These are phyloP conservation scores for Phytophthora syringae DNA, from an alignment of 352 stramenopile species.

Conservation along the genomic window DNA sequence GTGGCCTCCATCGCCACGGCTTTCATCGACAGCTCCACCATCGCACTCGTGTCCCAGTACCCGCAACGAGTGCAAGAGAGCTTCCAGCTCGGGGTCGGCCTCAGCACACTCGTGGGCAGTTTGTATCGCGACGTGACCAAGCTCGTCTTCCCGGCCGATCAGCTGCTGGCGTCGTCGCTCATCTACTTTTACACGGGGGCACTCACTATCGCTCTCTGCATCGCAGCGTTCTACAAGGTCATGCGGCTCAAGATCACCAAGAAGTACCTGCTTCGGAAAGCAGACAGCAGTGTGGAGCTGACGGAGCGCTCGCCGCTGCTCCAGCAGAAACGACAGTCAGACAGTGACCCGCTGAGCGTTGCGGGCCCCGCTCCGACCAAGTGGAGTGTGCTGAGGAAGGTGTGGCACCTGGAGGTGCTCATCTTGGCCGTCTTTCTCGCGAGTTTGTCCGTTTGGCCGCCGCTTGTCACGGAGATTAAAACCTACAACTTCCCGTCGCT, in stretches of 20 bases:
- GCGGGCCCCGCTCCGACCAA: conserved; percentile 47
- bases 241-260: conserved; percentile 63
- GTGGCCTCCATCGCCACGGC: conserved; percentile 75
- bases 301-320: conserved; percentile 63
- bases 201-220: conserved; percentile 80
- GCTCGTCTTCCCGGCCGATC: conserved; percentile 66
- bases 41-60: conserved; percentile 85
- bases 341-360: conserved; percentile 23
- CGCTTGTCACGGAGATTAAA: conserved; percentile 84
- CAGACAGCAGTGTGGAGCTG: conserved; percentile 54
- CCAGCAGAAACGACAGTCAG: conserved; percentile 28
- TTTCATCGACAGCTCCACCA: conserved; percentile 86
- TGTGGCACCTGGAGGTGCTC: conserved; percentile 66
- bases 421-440: conserved; percentile 78
- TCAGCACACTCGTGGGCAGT: conserved; percentile 84
- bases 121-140: conserved; percentile 87
- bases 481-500: conserved; percentile 80
- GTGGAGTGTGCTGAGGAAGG: conserved; percentile 75
- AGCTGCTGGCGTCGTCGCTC: conserved; percentile 70
- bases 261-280: conserved; percentile 48
- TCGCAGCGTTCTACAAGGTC: conserved; percentile 76
- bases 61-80: conserved; percentile 78
- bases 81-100: conserved; percentile 82
- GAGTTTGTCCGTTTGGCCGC: conserved; percentile 77
- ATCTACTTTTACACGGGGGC: conserved; percentile 89